Percentiles rank a stretch among this genome's conserved stretches.
Conservation (phyloP, 2,329 filamentous ascomycete genomes). For the Ophiostoma tasmaniense region DNA sequence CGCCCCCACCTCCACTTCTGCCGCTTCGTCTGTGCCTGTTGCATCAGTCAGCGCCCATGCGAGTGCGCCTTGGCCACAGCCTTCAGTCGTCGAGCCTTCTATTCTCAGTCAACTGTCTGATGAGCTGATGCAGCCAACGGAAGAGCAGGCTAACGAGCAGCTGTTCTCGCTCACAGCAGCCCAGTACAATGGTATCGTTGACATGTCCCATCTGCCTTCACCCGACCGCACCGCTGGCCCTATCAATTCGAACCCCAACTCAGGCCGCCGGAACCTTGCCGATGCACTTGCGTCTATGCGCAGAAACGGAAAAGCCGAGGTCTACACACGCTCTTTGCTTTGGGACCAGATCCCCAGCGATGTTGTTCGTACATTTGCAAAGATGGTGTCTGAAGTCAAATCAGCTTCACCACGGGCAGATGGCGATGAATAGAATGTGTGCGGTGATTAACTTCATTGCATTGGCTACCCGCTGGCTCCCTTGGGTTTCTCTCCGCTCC, state of each 20-base stretch:
- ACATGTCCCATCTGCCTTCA: constrained; percentile 26
- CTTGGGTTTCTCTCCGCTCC: neutral
- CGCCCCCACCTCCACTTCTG: neutral
- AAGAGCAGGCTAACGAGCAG: constrained; percentile 81
- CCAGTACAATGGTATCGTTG: constrained; percentile 80
- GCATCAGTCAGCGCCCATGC: constrained; percentile 8
- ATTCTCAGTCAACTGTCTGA: constrained; percentile 60
- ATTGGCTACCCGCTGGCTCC: constrained; percentile 8
- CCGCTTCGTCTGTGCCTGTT: neutral
- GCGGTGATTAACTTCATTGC: neutral
- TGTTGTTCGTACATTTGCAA: constrained; percentile 84
- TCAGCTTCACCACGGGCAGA: constrained; percentile 20
- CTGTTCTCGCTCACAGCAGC: constrained; percentile 77
- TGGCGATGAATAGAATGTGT: constrained; percentile 7
- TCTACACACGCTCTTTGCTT: constrained; percentile 84
- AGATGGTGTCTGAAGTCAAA: constrained; percentile 75
- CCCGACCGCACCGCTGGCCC: constrained; percentile 33
- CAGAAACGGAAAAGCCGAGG: constrained; percentile 66
- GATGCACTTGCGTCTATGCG: constrained; percentile 76
- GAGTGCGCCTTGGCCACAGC: constrained; percentile 2
- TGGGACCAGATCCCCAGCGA: constrained; percentile 92
- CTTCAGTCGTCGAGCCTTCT: constrained; percentile 40
- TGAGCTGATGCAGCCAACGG: constrained; percentile 62
- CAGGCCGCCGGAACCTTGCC: constrained; percentile 64
- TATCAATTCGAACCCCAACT: constrained; percentile 48